phyloP scores from a whole-genome alignment of 2,329 filamentous ascomycete species.

The Rhinocladiella mackenziei region DNA sequence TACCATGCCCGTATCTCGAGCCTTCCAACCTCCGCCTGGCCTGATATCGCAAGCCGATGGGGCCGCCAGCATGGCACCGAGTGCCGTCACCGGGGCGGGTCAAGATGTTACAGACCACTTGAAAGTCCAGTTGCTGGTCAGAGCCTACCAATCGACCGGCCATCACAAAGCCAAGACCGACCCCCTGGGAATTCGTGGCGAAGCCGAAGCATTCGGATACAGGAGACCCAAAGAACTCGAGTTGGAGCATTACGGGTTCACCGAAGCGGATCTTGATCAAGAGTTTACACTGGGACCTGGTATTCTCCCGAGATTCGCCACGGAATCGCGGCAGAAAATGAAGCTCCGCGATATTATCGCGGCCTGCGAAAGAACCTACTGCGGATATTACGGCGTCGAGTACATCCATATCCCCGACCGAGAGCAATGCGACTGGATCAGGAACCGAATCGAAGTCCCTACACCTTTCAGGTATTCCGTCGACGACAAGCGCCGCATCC shows the following conservation, averaged over 20 bases:
- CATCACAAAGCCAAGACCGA: conserved; percentile 99
- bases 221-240: conserved; percentile 87
- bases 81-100: conserved; percentile 48
- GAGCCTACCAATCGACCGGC: conserved; percentile 94
- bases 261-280: conserved; percentile 85
- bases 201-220: conserved; percentile 78
- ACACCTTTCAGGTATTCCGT: conserved; percentile 95
- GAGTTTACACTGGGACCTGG: conserved; percentile 91
- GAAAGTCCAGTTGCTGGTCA: conserved; percentile 94
- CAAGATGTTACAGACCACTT: conserved; percentile 91
- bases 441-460: conserved; percentile 89
- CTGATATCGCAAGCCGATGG: conserved; percentile 79
- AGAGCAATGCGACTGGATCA: conserved; percentile 96
- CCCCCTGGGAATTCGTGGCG: conserved; percentile 85
- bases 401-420: conserved; percentile 99
- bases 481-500: conserved; percentile 95
- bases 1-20: conserved; percentile 95
- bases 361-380: conserved; percentile 93
- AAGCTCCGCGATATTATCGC: conserved; percentile 89
- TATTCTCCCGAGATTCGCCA: conserved; percentile 90
- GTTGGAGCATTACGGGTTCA: conserved; percentile 91
- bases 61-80: conserved; percentile 59
- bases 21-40: conserved; percentile 92
- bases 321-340: conserved; percentile 88
- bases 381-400: conserved; percentile 93